A percentile compares a stretch with the other conserved stretches of the same genome.
These are phyloP conservation scores for Domatiomyces catenatus DNA, from an alignment of 2,329 filamentous ascomycete species.

Conservation along the genomic window DNA sequence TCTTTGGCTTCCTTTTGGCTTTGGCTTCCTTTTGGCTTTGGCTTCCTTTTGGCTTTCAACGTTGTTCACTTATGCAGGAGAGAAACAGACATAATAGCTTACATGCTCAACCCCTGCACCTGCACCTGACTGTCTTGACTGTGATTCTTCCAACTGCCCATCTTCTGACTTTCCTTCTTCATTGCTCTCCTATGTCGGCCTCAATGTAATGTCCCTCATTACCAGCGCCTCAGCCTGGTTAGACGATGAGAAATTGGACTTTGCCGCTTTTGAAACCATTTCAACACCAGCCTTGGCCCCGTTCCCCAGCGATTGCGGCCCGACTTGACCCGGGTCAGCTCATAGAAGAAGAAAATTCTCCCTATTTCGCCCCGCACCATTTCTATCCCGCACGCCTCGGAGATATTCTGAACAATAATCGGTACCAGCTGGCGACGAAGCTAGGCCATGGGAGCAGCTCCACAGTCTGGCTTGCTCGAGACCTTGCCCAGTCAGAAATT, in stretches of 20 bases:
- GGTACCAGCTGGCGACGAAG: slow-evolving; percentile 21
- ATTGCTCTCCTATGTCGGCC: too few relatives aligned
- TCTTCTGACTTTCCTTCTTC: too few relatives aligned
- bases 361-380: slow-evolving; percentile 18
- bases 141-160: too few relatives aligned
- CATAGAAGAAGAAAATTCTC: slow-evolving; percentile 25
- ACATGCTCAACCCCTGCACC: too few relatives aligned
- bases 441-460: slow-evolving; percentile 24
- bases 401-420: slow-evolving; percentile 19
- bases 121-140: too few relatives aligned
- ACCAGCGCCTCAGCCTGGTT: neutral
- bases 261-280: slow-evolving; percentile 1
- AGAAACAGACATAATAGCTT: too few relatives aligned
- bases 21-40: too few relatives aligned
- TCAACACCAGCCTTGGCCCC: neutral
- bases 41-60: too few relatives aligned
- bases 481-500: slow-evolving; percentile 13
- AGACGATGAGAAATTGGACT: neutral
- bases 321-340: slow-evolving; percentile 1
- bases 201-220: too few relatives aligned
- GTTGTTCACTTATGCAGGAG: too few relatives aligned
- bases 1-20: too few relatives aligned
- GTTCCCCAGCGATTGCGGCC: neutral
- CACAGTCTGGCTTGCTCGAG: slow-evolving; percentile 25
- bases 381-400: slow-evolving; percentile 25